Base-by-base conservation (phyloP, 495 filamentous ascomycete genomes). In the Xylaria acuta region DNA sequence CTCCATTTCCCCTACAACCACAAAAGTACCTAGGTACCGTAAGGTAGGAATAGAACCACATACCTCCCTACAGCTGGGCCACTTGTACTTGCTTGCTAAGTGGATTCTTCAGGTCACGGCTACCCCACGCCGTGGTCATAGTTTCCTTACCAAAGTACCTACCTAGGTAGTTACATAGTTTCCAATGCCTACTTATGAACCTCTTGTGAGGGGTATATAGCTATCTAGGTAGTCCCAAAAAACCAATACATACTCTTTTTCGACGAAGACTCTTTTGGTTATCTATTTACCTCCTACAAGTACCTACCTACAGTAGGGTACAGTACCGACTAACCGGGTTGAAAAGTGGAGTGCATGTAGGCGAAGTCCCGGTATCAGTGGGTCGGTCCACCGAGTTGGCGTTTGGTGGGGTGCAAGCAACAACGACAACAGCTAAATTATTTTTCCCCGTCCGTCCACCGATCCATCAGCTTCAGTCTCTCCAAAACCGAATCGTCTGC, bases 361-460 rank as follows among this genome's bases (percentile, higher is more conserved):
- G n/a, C n/a, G n/a, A 51, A 8, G 45, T 25, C 6, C 47, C 51
- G 25, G 2, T 32, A 14, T 22, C 14, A 60, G 58, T 38, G 58
- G 58, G 58, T n/a, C 41, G 47, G 6, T 32, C 53, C 27, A 56
- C 53, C 32, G 53, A 30, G 14, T 14, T 7, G 22, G 34, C 34
- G 34, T 56, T 67, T 69, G 67, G 67, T 41, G 67, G 67, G 67
- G 67, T 69, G 27, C 20, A 14, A 47, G 53, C 62, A 47, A 11
- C 41, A 64, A 47, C 41, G 12, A 41, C 38, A 34, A 30, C 16
- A 30, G 22, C 60, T 47, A 47, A 30, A 45, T 64, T 64, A 53
- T 54, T 67, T 49, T 62, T 63, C 53, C 38, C n/a, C n/a, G n/a
- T 8, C 14, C 14, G n/a, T 14, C 22, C 5, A 27, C 8, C 11